A percentile compares a stretch with the other conserved stretches of the same genome.
Conservation (phyloP, 306 rosid species). For the Lathyrus oleraceus region DNA sequence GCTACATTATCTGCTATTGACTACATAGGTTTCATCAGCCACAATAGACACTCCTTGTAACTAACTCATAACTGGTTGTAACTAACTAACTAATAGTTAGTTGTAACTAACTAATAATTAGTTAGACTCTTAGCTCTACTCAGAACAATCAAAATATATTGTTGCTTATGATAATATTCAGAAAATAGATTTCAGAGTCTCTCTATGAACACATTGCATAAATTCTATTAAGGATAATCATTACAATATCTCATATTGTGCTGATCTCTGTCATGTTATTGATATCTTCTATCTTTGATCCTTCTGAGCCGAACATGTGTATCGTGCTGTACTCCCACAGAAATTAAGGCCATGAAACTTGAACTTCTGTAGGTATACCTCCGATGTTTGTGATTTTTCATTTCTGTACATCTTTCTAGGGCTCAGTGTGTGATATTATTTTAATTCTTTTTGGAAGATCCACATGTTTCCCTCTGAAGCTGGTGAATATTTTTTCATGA, state of each 20-base stretch:
- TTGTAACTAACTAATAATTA: background rate
- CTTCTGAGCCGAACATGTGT: conserved; percentile 74
- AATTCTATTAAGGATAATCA: background rate
- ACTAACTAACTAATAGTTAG: background rate
- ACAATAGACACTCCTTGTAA: background rate
- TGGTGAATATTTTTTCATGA: conserved; percentile 71
- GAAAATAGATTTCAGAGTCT: background rate
- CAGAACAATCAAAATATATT: background rate
- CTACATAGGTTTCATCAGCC: background rate
- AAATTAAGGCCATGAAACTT: conserved; percentile 82
- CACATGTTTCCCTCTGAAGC: conserved; percentile 57
- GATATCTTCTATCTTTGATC: conserved; percentile 29
- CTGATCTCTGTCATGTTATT: conserved; percentile 23
- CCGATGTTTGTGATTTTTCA: background rate
- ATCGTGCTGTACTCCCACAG: conserved; percentile 87
- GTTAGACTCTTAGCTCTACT: background rate
- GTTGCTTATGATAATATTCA: background rate
- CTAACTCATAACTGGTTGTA: background rate
- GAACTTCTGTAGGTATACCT: conserved; percentile 69
- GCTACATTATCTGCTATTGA: background rate
- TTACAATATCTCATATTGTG: background rate
- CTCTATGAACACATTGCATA: background rate
- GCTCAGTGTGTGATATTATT: background rate
- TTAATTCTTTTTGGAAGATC: background rate
- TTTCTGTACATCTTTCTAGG: background rate